A percentile compares a stretch with the other conserved stretches of the same genome.
These are phyloP conservation scores for Nakazawaea pomicola DNA, from an alignment of 805 yeast species.

Conservation along the genomic window DNA sequence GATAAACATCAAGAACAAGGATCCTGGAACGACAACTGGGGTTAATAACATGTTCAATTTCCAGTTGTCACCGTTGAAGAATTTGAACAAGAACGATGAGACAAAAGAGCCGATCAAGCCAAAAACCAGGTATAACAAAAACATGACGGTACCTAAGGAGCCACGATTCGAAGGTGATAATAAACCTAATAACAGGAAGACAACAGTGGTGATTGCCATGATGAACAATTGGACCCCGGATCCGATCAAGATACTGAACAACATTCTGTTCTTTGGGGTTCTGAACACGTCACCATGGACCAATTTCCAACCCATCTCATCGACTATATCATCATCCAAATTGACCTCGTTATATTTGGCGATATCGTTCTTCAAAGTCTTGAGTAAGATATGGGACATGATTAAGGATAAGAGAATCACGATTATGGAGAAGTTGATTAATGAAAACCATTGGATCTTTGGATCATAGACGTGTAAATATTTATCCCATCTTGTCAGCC, in stretches of 20 bases:
- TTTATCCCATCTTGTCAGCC: conserved; percentile 99
- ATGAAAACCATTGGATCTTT: conserved; percentile 92
- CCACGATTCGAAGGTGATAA: conserved; percentile 95
- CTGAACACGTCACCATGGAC: conserved; percentile 95
- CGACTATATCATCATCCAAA: conserved; percentile 80
- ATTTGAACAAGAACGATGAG: conserved; percentile 81
- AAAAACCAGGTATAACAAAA: conserved; percentile 73
- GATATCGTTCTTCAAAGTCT: conserved; percentile 82
- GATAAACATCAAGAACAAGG: conserved; percentile 56
- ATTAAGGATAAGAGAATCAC: conserved; percentile 73
- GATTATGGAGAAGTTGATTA: conserved; percentile 78
- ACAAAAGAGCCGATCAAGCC: conserved; percentile 83
- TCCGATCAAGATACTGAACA: conserved; percentile 79
- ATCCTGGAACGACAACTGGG: conserved; percentile 83
- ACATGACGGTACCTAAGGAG: conserved; percentile 84
- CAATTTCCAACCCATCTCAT: conserved; percentile 96
- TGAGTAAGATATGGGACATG: conserved; percentile 71
- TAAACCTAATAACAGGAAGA: conserved; percentile 83
- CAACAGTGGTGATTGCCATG: conserved; percentile 68
- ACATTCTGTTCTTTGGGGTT: conserved; percentile 64
- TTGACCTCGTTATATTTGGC: conserved; percentile 84
- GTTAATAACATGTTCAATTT: conserved; percentile 78
- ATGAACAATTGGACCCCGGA: conserved; percentile 81
- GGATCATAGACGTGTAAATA: conserved; percentile 90
- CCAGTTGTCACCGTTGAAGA: conserved; percentile 91